Evolutionary conservation across 345 rosid genomes (phyloP).

Genomic region (Melaleuca quinquenervia): DNA sequence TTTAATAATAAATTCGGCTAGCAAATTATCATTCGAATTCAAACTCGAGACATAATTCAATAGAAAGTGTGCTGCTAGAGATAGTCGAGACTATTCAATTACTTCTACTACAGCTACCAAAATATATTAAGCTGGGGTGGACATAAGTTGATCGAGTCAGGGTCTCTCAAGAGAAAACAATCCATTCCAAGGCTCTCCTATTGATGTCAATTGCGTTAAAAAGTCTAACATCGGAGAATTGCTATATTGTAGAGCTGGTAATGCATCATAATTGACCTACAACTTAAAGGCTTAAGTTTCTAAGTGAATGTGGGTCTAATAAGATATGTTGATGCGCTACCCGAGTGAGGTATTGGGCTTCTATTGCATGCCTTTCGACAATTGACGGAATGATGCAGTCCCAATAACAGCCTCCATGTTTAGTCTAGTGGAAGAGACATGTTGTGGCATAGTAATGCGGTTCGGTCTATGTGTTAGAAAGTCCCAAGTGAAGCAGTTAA

Average conservation of each 20-base stretch:
- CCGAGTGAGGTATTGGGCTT: neutral
- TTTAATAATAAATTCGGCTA: too few relatives aligned
- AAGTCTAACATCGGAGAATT: neutral
- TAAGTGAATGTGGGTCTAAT: accelerated
- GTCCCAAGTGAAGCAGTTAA: too few relatives aligned
- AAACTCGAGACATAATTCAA: too few relatives aligned
- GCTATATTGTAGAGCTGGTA: too few relatives aligned
- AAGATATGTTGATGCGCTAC: accelerated
- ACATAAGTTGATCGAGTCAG: neutral
- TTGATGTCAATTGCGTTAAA: neutral
- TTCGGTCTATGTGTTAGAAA: too few relatives aligned
- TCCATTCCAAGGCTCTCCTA: neutral
- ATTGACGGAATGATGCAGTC: too few relatives aligned
- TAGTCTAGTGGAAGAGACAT: neutral
- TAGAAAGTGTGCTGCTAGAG: neutral
- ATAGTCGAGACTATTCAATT: neutral
- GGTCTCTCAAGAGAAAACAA: neutral
- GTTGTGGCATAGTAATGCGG: neutral
- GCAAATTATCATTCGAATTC: too few relatives aligned
- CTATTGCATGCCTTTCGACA: accelerated
- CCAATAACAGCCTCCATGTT: too few relatives aligned
- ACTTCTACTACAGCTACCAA: neutral
- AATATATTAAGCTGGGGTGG: neutral
- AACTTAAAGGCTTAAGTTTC: neutral
- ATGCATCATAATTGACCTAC: accelerated